Percentiles rank a stretch among this genome's conserved stretches.
Conservation (phyloP, 768 basidiomycete genomes). For the Leccinum pellstonianum region DNA sequence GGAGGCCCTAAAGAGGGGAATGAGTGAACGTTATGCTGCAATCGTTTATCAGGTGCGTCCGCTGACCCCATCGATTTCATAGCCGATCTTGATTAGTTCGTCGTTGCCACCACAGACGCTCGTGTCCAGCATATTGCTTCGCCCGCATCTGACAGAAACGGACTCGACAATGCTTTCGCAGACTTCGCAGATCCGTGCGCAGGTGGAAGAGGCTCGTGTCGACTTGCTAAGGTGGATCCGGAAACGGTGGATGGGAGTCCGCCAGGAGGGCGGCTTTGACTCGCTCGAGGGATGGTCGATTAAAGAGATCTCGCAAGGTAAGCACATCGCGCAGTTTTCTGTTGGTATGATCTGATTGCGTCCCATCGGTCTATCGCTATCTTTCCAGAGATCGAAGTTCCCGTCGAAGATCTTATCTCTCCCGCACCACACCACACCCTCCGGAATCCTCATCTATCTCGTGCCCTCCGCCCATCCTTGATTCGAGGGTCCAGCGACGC, state of each 20-base stretch:
- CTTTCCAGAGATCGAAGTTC: conserved; percentile 73
- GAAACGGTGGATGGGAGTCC: conserved; percentile 72
- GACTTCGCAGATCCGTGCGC: conserved; percentile 67
- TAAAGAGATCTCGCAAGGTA: conserved; percentile 66
- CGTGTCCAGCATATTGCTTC: conserved; percentile 70
- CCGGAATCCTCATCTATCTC: conserved; percentile 27
- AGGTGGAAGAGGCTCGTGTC: conserved; percentile 66
- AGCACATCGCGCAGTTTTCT: neutral
- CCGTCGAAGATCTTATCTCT: conserved; percentile 68
- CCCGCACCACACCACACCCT: conserved; percentile 36
- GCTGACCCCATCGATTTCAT: neutral
- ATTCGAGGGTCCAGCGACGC: conserved; percentile 28
- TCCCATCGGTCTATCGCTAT: neutral
- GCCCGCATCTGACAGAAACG: conserved; percentile 58
- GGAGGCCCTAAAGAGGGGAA: conserved; percentile 58
- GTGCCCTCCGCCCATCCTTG: conserved; percentile 29
- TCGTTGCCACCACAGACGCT: conserved; percentile 46
- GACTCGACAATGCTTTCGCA: conserved; percentile 61
- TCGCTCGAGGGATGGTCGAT: conserved; percentile 82
- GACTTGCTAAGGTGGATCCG: conserved; percentile 60
- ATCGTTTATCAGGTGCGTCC: conserved; percentile 70
- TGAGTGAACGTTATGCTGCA: conserved; percentile 63
- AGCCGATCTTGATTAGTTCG: neutral
- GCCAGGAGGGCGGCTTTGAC: conserved; percentile 79
- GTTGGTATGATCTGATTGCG: neutral